Base-by-base conservation (phyloP, 2,329 filamentous ascomycete genomes). In the Mycosphaerelloides madeirae region DNA sequence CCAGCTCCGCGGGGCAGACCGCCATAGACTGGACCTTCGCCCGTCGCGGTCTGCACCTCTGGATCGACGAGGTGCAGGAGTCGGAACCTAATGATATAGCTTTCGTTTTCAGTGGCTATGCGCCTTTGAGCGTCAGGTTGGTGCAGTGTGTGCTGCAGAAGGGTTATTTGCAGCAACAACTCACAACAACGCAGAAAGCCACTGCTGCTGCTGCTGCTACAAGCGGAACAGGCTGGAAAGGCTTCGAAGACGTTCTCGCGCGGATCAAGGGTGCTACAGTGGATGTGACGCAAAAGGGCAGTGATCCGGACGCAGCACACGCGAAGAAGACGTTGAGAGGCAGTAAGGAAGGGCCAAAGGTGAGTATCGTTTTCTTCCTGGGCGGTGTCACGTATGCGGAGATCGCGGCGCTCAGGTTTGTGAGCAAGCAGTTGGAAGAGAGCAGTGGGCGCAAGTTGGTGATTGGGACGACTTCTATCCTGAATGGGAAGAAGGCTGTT, bases 101-200 rank as follows among this genome's bases (percentile, higher is more conserved):
- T n/a, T 98, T 98, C 60, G 90, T 96, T 9, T 98, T 97, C 68
- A 95, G 87, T 53, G 94, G 93, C 41, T 98, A 97, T 63, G 93
- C 94, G 3, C 94, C 93, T 0, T 77, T 98, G 11, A 95, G 87
- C 34, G 80, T 97, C 42, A 83, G 93, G 13, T 78, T 98, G 3
- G 84, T 98, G 5, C 94, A 98, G 66, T 93, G 87, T 62, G 79
- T 97, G 38, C 70, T 98, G 37, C 90, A 97, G 65, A 98, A 98
- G 66, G 81, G 87, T 44, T 86, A 90, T 55, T 72, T 98, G 22
- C 44, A 81, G 79, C 3, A 74, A 73, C 47, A 76, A 72, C 38
- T 67, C 67, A 25, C n/a, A n/a, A n/a, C n/a, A n/a, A n/a, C 22
- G 6, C 22, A 25, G 9, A 38, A 69, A 68, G 14, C 67, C 73